Percentiles rank a stretch among this genome's conserved stretches.
These are phyloP conservation scores for Phaffia tasmanica DNA, from an alignment of 768 basidiomycete genomes.

Conservation along the genomic window DNA sequence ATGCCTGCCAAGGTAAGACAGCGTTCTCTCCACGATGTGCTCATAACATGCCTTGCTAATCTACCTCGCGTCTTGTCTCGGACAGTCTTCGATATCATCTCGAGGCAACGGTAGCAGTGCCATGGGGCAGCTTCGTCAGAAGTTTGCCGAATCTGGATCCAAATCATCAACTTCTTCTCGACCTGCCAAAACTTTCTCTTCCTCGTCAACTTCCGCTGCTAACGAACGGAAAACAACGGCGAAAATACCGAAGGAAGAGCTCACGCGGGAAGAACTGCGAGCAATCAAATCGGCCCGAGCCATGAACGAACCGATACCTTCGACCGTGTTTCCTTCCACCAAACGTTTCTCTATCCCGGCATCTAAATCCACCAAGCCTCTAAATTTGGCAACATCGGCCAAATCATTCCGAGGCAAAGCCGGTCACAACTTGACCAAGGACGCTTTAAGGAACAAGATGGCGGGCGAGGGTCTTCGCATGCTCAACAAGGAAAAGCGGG, in stretches of 20 bases:
- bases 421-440: slow-evolving; percentile 1
- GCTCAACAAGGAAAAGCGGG: slow-evolving; percentile 29
- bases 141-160: not conserved
- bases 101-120: not conserved
- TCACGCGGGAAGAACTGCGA: slow-evolving; percentile 18
- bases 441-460: not conserved
- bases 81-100: not conserved
- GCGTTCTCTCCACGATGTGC: not conserved
- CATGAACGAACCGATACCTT: not conserved
- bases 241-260: not conserved
- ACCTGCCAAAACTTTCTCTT: not conserved
- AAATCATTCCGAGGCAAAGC: no score
- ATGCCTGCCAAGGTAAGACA: not conserved
- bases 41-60: not conserved
- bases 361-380: not conserved
- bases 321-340: not conserved
- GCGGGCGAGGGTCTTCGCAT: slow-evolving; percentile 10
- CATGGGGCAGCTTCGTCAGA: no score
- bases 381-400: no score
- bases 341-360: not conserved
- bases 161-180: not conserved
- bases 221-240: not conserved
- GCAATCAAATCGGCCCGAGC: slow-evolving; percentile 8
- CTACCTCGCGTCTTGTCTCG: not conserved
- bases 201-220: no score